Percentiles rank a stretch among this genome's conserved stretches.
Evolutionary conservation across 176 grass and related monocot genomes (phyloP).

Genomic region (Raddia guianensis): DNA sequence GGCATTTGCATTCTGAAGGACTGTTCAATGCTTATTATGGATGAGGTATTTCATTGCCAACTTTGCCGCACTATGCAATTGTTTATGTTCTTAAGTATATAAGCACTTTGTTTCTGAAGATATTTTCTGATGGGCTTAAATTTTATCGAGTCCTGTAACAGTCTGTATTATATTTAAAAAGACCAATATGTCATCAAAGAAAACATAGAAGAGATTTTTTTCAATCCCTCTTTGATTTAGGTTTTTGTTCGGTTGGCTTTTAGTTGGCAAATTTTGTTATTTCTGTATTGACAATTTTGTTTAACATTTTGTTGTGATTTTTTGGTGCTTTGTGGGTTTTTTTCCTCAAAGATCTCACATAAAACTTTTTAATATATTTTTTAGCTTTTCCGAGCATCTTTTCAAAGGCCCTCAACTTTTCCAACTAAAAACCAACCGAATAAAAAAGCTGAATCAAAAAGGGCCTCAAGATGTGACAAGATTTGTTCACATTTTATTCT

Average conservation of each 20-base stretch:
- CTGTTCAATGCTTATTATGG: slow-evolving; percentile 95
- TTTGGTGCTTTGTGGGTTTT: too few species aligned
- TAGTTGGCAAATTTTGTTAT: too few species aligned
- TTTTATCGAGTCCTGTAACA: neutral
- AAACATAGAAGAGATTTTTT: neutral
- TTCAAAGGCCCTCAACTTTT: too few species aligned
- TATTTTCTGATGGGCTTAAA: neutral
- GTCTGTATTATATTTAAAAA: neutral
- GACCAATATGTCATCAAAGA: neutral
- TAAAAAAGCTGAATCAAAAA: too few species aligned
- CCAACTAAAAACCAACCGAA: too few species aligned
- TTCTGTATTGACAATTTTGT: too few species aligned
- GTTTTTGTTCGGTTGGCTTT: too few species aligned
- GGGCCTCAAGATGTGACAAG: neutral
- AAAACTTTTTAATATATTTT: too few species aligned
- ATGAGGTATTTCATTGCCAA: slow-evolving; percentile 65
- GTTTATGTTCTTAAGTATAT: slow-evolving; percentile 3
- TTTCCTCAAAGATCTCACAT: too few species aligned
- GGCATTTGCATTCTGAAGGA: slow-evolving; percentile 78
- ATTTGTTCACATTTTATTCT: slow-evolving; percentile 1
- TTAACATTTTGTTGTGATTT: too few species aligned
- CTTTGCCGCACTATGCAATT: slow-evolving; percentile 20
- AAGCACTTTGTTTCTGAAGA: neutral
- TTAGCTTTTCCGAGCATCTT: too few species aligned
- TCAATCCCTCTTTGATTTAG: too few species aligned